Conservation (phyloP, 768 basidiomycete genomes). For the Sarcodon sp. region DNA sequence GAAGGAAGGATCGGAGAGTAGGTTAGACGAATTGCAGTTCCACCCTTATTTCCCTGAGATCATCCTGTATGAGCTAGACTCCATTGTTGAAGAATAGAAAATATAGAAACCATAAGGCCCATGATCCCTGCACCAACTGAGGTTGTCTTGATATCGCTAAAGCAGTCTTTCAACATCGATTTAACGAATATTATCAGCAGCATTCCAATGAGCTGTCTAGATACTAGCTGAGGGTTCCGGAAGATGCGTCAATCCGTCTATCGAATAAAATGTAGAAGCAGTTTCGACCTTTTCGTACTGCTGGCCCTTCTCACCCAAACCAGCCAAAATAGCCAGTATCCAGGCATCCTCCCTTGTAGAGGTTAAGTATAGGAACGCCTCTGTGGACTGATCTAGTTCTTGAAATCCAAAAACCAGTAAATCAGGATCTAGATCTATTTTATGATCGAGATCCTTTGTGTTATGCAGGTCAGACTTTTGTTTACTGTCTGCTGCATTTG, state of each 20-base stretch:
- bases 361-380: slow-evolving; percentile 62
- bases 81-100: background rate
- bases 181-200: slow-evolving; percentile 59
- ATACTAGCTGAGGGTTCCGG: slow-evolving; percentile 34
- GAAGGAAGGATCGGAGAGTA: slow-evolving; percentile 31
- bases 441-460: slow-evolving; percentile 2
- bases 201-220: slow-evolving; percentile 78
- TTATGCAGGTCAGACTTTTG: background rate
- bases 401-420: slow-evolving; percentile 69
- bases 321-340: slow-evolving; percentile 51
- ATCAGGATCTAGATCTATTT: slow-evolving; percentile 36
- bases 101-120: slow-evolving; percentile 54
- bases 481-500: background rate
- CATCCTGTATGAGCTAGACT: background rate
- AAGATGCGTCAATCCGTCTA: background rate
- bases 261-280: background rate
- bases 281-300: slow-evolving; percentile 51
- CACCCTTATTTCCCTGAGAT: slow-evolving; percentile 75
- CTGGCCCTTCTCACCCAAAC: slow-evolving; percentile 52
- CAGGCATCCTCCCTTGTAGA: slow-evolving; percentile 64
- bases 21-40: slow-evolving; percentile 47
- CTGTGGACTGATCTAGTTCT: slow-evolving; percentile 68
- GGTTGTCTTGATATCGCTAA: slow-evolving; percentile 37
- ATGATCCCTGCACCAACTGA: slow-evolving; percentile 63
- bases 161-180: slow-evolving; percentile 32